Evolutionary conservation across 768 basidiomycete species (phyloP).

Genomic region (Psilocybe cyanescens): DNA sequence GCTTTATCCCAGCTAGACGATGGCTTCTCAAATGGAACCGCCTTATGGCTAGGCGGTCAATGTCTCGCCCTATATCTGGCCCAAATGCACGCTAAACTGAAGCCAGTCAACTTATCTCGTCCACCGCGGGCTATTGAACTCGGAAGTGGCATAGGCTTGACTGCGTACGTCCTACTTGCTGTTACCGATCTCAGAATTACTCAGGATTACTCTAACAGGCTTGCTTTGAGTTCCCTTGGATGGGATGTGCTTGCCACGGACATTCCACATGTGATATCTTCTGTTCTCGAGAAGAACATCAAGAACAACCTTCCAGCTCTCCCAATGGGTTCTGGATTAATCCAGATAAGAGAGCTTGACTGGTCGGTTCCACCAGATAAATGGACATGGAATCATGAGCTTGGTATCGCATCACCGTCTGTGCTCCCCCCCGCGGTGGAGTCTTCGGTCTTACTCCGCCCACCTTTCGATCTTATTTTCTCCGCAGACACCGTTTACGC

Average conservation of each 20-base stretch:
- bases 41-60: conserved; percentile 86
- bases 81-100: conserved; percentile 33
- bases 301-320: conserved; percentile 44
- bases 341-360: conserved; percentile 70
- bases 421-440: conserved; percentile 20
- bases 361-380: conserved; percentile 61
- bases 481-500: conserved; percentile 86
- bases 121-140: conserved; percentile 66
- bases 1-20: conserved; percentile 60
- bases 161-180: conserved; percentile 54
- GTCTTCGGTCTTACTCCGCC: conserved; percentile 33
- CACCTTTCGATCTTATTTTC: conserved; percentile 77
- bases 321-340: conserved; percentile 40
- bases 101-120: conserved; percentile 25
- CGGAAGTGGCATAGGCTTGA: conserved; percentile 83
- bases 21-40: conserved; percentile 75
- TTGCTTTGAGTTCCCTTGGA: conserved; percentile 68
- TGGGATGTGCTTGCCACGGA: conserved; percentile 84
- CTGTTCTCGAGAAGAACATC: conserved; percentile 70
- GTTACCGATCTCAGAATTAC: conserved; percentile 11
- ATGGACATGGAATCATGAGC: conserved; percentile 59
- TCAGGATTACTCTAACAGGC: conserved; percentile 37
- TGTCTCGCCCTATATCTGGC: conserved; percentile 68
- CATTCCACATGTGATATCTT: conserved; percentile 59
- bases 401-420: conserved; percentile 35